Evolutionary conservation across 148 eudicot genomes (phyloP).

Genomic region (Rhododendron simsii): DNA sequence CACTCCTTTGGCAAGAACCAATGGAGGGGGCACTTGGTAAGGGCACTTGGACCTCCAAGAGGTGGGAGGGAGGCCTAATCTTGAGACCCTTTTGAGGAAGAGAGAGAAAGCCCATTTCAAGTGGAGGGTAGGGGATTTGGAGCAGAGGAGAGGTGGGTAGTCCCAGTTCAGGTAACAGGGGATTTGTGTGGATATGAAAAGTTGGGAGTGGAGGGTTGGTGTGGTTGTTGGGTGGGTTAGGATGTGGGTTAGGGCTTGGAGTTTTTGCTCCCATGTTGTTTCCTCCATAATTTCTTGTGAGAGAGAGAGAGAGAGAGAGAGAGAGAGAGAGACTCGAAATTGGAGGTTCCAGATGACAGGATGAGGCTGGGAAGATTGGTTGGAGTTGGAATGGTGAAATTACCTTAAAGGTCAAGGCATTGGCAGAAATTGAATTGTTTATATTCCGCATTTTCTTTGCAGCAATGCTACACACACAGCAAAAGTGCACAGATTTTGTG

Average conservation of each 20-base stretch:
- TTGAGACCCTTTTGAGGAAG: conserved; percentile 53
- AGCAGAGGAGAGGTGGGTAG: conserved; percentile 62
- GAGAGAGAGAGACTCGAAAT: background rate
- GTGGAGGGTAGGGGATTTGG: conserved; percentile 17
- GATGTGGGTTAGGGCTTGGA: conserved; percentile 68
- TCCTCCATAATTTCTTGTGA: conserved; percentile 41
- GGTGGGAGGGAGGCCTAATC: conserved; percentile 49
- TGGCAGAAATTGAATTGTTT: background rate
- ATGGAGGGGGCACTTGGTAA: conserved; percentile 61
- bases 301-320: background rate
- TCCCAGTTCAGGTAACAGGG: conserved; percentile 84
- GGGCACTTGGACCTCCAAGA: conserved; percentile 95
- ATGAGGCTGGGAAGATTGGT: background rate
- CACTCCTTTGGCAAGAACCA: conserved; percentile 69
- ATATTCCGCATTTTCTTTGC: no score
- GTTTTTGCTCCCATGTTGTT: conserved; percentile 69
- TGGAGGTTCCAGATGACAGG: background rate
- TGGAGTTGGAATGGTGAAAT: background rate
- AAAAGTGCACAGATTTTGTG: no score
- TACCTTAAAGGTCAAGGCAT: background rate
- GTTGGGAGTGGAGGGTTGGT: conserved; percentile 76
- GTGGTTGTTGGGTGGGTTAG: conserved; percentile 63
- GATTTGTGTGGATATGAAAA: conserved; percentile 63
- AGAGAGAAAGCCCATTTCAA: conserved; percentile 50
- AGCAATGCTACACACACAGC: no score